A percentile compares a stretch with the other conserved stretches of the same genome.
Evolutionary conservation across 805 yeast species (phyloP).

Genomic region (Candida sanyiensis): DNA sequence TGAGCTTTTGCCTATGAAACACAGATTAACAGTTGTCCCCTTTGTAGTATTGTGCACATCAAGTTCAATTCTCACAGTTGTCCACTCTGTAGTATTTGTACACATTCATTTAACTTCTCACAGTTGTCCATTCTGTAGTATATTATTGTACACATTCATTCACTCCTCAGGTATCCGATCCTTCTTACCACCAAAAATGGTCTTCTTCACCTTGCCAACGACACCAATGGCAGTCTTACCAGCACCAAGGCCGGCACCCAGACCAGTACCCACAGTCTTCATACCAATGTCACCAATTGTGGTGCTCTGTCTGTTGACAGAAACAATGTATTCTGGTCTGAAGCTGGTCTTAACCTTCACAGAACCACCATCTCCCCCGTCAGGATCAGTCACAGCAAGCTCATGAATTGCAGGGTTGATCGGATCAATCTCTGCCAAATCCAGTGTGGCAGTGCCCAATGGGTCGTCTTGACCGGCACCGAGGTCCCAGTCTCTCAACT

Average conservation of each 20-base stretch:
- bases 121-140: too few species aligned
- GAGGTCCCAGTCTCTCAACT: conserved; percentile 86
- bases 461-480: conserved; percentile 82
- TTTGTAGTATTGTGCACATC: background rate
- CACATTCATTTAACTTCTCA: too few species aligned
- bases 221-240: conserved; percentile 39
- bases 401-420: conserved; percentile 44
- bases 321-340: conserved; percentile 63
- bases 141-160: too few species aligned
- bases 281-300: conserved; percentile 45
- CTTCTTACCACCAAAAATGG: conserved; percentile 31
- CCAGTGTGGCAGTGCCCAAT: conserved; percentile 59
- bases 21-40: background rate
- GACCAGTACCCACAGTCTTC: conserved; percentile 46
- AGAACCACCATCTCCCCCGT: conserved; percentile 50
- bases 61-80: background rate
- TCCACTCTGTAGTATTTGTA: too few species aligned
- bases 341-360: conserved; percentile 55
- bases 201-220: conserved; percentile 35
- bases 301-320: conserved; percentile 33
- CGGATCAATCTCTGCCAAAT: conserved; percentile 58
- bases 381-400: conserved; percentile 40
- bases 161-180: too few species aligned
- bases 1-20: background rate
- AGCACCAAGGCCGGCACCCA: conserved; percentile 39